A percentile compares a stretch with the other conserved stretches of the same genome.
These are phyloP conservation scores for Dactylellina sp. DNA, from an alignment of 2,329 filamentous ascomycete species.

Conservation along the genomic window DNA sequence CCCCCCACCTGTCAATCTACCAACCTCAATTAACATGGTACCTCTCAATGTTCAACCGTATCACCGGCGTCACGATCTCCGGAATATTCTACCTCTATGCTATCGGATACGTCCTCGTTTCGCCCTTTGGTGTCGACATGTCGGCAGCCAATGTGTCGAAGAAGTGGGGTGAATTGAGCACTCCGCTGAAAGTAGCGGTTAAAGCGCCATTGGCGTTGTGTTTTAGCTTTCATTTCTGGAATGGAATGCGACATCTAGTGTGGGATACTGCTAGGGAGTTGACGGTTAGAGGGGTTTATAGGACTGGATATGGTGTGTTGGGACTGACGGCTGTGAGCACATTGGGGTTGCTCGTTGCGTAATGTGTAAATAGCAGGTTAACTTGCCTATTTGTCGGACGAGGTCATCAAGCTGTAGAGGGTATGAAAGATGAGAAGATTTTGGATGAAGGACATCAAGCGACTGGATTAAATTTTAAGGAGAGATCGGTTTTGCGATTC, in stretches of 20 bases:
- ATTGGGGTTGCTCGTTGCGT: conserved; percentile 60
- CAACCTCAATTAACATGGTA: conserved; percentile 87
- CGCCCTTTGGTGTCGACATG: conserved; percentile 77
- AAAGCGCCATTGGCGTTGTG: conserved; percentile 73
- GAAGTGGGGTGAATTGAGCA: conserved; percentile 72
- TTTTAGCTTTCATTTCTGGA: conserved; percentile 76
- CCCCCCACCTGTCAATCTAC: conserved; percentile 89
- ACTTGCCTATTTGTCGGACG: too few species aligned
- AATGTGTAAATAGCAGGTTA: too few species aligned
- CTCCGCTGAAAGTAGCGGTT: conserved; percentile 70
- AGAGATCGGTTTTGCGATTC: too few species aligned
- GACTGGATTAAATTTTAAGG: too few species aligned
- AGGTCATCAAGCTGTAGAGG: not conserved
- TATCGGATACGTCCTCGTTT: conserved; percentile 81
- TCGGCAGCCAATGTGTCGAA: conserved; percentile 74
- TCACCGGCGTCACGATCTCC: conserved; percentile 80
- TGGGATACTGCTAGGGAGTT: conserved; percentile 76
- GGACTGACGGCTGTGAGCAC: conserved; percentile 69
- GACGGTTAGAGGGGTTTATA: conserved; percentile 73
- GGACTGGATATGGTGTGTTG: conserved; percentile 74
- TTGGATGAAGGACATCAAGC: too few species aligned
- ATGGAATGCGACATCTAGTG: conserved; percentile 77
- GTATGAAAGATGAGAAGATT: not conserved
- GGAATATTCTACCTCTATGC: conserved; percentile 83
- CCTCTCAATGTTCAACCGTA: conserved; percentile 79